Conservation (phyloP, 164 flowering plant genomes). For the Malania oleifera region DNA sequence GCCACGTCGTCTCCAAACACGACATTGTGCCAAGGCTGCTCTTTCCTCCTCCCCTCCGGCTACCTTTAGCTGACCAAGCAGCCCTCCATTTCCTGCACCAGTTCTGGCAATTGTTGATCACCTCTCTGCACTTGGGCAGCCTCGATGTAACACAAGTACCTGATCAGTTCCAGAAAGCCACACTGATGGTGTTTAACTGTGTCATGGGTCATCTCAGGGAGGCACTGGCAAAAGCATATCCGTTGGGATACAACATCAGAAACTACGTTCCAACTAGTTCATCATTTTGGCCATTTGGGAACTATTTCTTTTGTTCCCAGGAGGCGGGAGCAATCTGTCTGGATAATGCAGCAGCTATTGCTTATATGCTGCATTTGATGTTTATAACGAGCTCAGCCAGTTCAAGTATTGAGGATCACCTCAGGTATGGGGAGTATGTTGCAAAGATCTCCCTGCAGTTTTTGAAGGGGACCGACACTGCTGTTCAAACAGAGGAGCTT, state of each 20-base stretch:
- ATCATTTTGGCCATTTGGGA: conserved; percentile 61
- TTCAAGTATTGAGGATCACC: conserved; percentile 51
- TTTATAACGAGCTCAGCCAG: conserved; percentile 19
- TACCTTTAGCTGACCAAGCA: conserved; percentile 15
- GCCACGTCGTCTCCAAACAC: conserved; percentile 48
- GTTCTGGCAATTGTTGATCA: conserved; percentile 33
- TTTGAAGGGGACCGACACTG: conserved; percentile 27
- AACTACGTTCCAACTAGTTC: no score
- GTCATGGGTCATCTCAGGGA: conserved; percentile 21
- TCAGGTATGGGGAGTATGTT: conserved; percentile 46
- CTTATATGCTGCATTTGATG: conserved; percentile 48
- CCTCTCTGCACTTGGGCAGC: conserved; percentile 14
- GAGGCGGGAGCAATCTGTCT: conserved; percentile 64
- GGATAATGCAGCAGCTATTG: conserved; percentile 39
- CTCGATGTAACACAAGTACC: conserved; percentile 8
- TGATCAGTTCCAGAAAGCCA: conserved; percentile 20
- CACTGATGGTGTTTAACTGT: conserved; percentile 16
- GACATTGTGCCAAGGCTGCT: conserved; percentile 68
- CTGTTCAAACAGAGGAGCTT: conserved; percentile 14
- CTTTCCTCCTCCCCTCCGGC: conserved; percentile 46
- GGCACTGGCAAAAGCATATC: conserved; percentile 5
- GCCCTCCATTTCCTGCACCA: conserved; percentile 22
- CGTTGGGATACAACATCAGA: no score
- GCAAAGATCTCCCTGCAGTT: conserved; percentile 33
- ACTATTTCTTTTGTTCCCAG: conserved; percentile 48